A percentile compares a stretch with the other conserved stretches of the same genome.
Evolutionary conservation across 495 filamentous ascomycete genomes (phyloP).

Genomic region (Penicillium longicatenatum): DNA sequence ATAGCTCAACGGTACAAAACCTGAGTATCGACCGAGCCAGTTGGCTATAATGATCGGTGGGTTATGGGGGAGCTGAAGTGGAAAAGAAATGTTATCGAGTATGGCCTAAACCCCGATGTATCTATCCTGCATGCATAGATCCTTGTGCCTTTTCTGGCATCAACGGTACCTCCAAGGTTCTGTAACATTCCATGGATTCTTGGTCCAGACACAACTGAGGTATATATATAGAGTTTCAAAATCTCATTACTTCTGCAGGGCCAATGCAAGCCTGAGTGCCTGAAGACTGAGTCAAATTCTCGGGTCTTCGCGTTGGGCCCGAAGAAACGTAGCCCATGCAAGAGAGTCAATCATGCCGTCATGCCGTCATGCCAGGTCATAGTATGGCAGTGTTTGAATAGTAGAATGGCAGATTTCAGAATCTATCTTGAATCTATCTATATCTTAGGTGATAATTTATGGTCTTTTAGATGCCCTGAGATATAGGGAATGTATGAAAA

Average conservation of each 20-base stretch:
- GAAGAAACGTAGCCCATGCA: slow-evolving; percentile 11
- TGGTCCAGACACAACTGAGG: background rate
- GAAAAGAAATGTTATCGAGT: background rate
- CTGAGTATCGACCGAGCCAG: background rate
- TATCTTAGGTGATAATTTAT: background rate
- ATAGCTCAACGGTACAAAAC: background rate
- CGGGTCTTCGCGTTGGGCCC: slow-evolving; percentile 14
- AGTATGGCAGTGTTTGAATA: background rate
- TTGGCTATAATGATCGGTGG: background rate
- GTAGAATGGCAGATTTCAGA: background rate
- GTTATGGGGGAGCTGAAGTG: background rate
- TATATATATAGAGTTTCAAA: background rate
- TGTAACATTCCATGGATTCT: background rate
- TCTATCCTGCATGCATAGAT: background rate
- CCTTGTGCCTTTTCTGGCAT: slow-evolving; percentile 3
- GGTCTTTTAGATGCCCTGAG: no score
- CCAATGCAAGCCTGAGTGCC: slow-evolving; percentile 27
- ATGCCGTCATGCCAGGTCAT: background rate
- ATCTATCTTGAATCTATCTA: background rate
- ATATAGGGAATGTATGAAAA: background rate
- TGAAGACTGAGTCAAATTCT: slow-evolving; percentile 6
- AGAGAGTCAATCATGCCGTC: background rate
- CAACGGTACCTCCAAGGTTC: background rate
- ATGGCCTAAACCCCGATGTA: no score
- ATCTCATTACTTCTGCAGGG: slow-evolving; percentile 8